phyloP scores from a whole-genome alignment of 140 eudicot genomes.

The Bidens hawaiensis region DNA sequence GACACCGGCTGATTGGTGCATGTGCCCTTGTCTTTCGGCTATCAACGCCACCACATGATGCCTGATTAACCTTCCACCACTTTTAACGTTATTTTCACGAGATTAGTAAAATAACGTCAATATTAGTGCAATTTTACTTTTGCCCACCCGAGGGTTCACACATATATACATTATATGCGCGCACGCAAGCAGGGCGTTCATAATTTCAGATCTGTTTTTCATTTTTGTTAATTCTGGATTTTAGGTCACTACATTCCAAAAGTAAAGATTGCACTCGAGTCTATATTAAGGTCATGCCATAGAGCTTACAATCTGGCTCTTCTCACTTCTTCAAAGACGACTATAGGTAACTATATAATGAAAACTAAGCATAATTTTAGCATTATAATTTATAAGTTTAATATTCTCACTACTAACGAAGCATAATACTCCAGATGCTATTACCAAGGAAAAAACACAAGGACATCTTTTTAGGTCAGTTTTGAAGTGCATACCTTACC shows the following conservation, averaged over 20 bases:
- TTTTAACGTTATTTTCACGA: no score
- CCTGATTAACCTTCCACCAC: no score
- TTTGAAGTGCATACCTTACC: constrained; percentile 79
- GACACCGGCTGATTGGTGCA: no score
- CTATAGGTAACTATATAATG: constrained; percentile 44
- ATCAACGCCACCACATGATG: no score
- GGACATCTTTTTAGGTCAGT: constrained; percentile 86
- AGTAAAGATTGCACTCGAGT: constrained; percentile 85
- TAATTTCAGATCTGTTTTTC: background rate
- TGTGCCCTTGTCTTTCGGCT: no score
- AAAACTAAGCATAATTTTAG: background rate
- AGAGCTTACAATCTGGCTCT: constrained; percentile 82
- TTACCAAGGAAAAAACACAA: constrained; percentile 81
- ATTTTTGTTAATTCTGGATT: constrained; percentile 12
- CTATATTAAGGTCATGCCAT: constrained; percentile 78
- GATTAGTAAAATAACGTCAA: no score
- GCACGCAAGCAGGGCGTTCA: no score
- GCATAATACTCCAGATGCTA: constrained; percentile 53
- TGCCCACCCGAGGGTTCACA: no score
- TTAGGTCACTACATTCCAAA: constrained; percentile 85
- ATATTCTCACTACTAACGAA: constrained; percentile 11
- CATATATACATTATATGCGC: no score
- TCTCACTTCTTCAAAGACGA: constrained; percentile 83
- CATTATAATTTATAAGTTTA: background rate
- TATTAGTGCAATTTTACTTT: no score